These are phyloP conservation scores for Yarrowia sp. DNA, from an alignment of 805 yeast species.

Conservation along the genomic window DNA sequence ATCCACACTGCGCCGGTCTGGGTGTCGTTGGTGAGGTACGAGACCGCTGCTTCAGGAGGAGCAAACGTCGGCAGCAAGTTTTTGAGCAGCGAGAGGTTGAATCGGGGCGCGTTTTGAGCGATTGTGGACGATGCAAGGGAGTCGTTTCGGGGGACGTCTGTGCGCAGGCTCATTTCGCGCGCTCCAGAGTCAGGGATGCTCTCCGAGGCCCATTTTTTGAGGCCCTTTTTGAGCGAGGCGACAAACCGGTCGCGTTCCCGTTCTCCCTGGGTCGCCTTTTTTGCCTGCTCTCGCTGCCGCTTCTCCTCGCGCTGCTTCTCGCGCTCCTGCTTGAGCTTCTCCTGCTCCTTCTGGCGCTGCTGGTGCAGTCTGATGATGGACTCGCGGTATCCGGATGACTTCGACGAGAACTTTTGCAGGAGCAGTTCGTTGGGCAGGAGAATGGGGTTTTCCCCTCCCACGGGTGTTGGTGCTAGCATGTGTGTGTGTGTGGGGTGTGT, in stretches of 20 bases:
- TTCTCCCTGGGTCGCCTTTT: background rate
- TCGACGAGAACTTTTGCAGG: conserved; percentile 34
- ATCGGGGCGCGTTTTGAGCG: background rate
- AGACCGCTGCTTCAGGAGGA: conserved; percentile 27
- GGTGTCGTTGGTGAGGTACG: conserved; percentile 29
- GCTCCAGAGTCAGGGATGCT: background rate
- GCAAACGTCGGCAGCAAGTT: conserved; percentile 5
- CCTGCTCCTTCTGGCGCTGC: conserved; percentile 13
- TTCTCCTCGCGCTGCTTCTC: conserved; percentile 6
- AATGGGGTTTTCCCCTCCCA: conserved; percentile 33
- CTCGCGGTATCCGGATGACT: conserved; percentile 29
- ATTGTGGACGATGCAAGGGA: background rate
- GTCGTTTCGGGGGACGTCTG: background rate
- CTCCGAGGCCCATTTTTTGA: background rate
- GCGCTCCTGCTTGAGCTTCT: background rate
- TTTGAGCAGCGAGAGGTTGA: conserved; percentile 19
- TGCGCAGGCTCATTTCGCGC: background rate
- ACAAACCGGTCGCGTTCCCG: background rate
- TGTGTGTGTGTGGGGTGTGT: too few relatives aligned
- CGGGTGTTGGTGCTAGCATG: conserved; percentile 13
- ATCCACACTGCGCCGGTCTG: conserved; percentile 31
- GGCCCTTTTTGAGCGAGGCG: conserved; percentile 12
- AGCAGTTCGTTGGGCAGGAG: conserved; percentile 37
- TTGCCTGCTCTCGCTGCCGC: background rate
- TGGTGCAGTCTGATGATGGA: conserved; percentile 29